phyloP scores from a whole-genome alignment of 2,329 filamentous ascomycete genomes.

The Podosphaera xanthii region DNA sequence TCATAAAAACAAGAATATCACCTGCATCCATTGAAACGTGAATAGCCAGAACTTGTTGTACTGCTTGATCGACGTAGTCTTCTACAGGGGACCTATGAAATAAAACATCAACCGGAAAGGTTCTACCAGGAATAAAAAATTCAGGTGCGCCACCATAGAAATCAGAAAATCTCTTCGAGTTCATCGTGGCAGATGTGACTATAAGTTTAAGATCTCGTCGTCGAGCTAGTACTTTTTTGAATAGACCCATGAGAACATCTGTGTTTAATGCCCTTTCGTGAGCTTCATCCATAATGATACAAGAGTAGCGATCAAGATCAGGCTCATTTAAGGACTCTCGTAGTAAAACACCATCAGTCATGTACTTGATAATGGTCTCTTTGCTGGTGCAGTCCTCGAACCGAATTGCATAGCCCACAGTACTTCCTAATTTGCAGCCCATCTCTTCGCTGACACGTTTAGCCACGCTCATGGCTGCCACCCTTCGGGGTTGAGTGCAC shows the following conservation, averaged over 20 bases:
- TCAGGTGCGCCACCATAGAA: conserved; percentile 94
- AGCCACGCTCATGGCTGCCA: conserved; percentile 95
- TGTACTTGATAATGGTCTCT: conserved; percentile 92
- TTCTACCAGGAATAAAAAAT: conserved; percentile 86
- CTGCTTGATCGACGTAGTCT: conserved; percentile 91
- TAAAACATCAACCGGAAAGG: conserved; percentile 91
- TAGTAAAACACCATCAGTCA: conserved; percentile 91
- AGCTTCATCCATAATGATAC: conserved; percentile 98
- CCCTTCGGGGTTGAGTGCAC: conserved; percentile 86
- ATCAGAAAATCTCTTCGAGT: conserved; percentile 80
- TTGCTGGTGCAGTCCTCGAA: conserved; percentile 97
- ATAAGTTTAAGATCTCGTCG: conserved; percentile 86
- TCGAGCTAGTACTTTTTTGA: conserved; percentile 86
- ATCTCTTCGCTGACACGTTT: conserved; percentile 98
- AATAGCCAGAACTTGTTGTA: conserved; percentile 86
- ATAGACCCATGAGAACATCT: conserved; percentile 87
- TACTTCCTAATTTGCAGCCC: conserved; percentile 70
- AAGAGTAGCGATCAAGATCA: conserved; percentile 88
- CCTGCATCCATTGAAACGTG: conserved; percentile 85
- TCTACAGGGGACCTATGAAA: conserved; percentile 88
- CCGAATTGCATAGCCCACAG: conserved; percentile 89
- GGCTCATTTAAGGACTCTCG: conserved; percentile 82
- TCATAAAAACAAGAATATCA: conserved; percentile 98
- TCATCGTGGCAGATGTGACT: conserved; percentile 97
- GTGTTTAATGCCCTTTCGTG: conserved; percentile 94